Evolutionary conservation across 176 grass and related monocot genomes (phyloP).

Genomic region (Rhynchospora pubera): DNA sequence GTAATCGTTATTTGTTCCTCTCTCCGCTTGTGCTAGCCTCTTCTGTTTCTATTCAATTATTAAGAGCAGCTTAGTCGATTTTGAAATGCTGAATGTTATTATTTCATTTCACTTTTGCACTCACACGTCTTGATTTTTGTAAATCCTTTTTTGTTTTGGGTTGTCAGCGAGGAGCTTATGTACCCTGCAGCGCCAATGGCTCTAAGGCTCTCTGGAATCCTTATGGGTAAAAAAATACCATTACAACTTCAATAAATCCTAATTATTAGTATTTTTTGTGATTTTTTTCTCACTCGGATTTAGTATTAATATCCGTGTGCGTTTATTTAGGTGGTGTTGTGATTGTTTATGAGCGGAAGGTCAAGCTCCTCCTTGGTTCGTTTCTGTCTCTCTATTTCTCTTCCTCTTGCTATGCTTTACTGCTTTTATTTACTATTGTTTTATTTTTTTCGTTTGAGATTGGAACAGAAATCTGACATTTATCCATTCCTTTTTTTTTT

Average conservation of each 20-base stretch:
- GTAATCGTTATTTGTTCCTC: neutral
- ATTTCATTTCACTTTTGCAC: neutral
- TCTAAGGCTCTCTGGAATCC: constrained; percentile 82
- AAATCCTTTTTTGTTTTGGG: neutral
- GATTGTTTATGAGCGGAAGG: constrained; percentile 93
- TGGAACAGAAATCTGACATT: neutral
- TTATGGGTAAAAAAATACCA: constrained; percentile 57
- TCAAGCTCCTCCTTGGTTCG: constrained; percentile 74
- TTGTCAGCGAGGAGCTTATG: constrained; percentile 75
- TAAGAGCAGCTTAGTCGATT: neutral
- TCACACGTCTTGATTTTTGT: neutral
- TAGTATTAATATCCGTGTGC: neutral
- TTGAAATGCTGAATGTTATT: neutral
- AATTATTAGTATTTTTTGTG: neutral
- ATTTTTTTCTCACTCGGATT: neutral
- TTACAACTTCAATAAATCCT: neutral
- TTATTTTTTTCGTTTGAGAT: neutral
- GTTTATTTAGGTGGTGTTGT: constrained; percentile 71
- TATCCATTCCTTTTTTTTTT: neutral
- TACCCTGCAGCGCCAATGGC: constrained; percentile 92
- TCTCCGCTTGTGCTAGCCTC: neutral
- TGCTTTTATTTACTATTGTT: neutral
- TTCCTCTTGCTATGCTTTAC: neutral
- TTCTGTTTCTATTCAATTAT: neutral
- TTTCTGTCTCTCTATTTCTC: neutral